Conservation (phyloP, 1,139 yeast species). For the Saccharomyces hybrid region DNA sequence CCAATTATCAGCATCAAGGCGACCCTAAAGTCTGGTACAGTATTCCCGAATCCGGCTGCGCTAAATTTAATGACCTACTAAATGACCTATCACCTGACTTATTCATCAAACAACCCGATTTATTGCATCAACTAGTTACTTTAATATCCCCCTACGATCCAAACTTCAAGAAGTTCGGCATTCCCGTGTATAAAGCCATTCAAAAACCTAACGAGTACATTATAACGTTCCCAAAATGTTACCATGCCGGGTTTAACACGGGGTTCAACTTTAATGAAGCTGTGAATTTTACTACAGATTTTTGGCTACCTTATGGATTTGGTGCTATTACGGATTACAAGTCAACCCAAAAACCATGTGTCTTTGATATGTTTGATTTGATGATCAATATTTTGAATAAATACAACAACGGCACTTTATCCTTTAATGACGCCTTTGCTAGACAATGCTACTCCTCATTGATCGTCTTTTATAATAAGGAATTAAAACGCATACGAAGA, state of each 20-base stretch:
- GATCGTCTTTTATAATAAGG: conserved; percentile 6
- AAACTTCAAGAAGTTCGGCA: conserved; percentile 41
- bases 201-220: conserved; percentile 78
- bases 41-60: conserved; percentile 52
- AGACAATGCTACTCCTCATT: conserved; percentile 17
- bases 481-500: conserved; percentile 3
- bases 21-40: conserved; percentile 76
- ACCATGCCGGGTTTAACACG: conserved; percentile 74
- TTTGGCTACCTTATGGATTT: conserved; percentile 62
- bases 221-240: conserved; percentile 67
- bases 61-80: conserved; percentile 48
- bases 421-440: conserved; percentile 17
- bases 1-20: conserved; percentile 72
- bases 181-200: conserved; percentile 61
- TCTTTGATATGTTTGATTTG: conserved; percentile 35
- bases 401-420: conserved; percentile 6
- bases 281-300: conserved; percentile 65
- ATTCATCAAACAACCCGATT: conserved; percentile 78
- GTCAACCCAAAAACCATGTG: conserved; percentile 30
- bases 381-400: conserved; percentile 24
- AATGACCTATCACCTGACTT: conserved; percentile 66
- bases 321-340: conserved; percentile 51
- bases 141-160: conserved; percentile 57
- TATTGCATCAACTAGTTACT: conserved; percentile 80
- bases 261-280: conserved; percentile 78